A percentile compares a stretch with the other conserved stretches of the same genome.
phyloP scores from a whole-genome alignment of 176 grass and related monocot genomes.

The Stipa capillata region DNA sequence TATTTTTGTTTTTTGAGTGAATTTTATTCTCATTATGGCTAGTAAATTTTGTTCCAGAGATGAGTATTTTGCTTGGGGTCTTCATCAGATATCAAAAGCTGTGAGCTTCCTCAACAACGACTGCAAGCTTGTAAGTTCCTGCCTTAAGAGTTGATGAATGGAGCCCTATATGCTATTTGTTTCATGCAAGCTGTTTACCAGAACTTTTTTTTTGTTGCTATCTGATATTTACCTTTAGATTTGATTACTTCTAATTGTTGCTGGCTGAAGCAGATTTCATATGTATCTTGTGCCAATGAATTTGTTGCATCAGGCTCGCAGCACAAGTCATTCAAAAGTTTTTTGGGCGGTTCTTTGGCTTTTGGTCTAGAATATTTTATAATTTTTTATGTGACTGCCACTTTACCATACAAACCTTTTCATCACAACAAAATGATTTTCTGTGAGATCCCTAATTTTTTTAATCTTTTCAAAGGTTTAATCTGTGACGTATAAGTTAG shows the following conservation, averaged over 20 bases:
- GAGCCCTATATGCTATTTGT: neutral
- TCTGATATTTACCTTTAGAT: neutral
- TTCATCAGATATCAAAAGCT: constrained; percentile 98
- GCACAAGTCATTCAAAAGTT: neutral
- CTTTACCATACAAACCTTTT: neutral
- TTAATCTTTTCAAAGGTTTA: neutral
- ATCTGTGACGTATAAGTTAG: neutral
- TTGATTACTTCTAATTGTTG: constrained; percentile 6
- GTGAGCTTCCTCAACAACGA: constrained; percentile 99
- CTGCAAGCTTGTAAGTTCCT: constrained; percentile 84
- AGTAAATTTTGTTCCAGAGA: constrained; percentile 51
- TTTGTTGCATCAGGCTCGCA: neutral
- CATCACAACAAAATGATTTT: neutral
- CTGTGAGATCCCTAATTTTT: neutral
- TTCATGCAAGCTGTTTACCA: neutral
- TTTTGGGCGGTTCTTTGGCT: neutral
- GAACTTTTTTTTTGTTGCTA: constrained; percentile 1
- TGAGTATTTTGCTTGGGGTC: constrained; percentile 98
- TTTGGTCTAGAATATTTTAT: neutral
- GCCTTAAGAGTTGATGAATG: neutral
- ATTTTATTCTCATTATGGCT: constrained; percentile 7
- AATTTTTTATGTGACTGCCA: neutral
- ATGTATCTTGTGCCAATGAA: neutral
- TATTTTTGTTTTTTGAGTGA: neutral
- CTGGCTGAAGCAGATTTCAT: neutral